These are phyloP conservation scores for Monosporozyma aquatica DNA, from an alignment of 805 yeast genomes.

Conservation along the genomic window DNA sequence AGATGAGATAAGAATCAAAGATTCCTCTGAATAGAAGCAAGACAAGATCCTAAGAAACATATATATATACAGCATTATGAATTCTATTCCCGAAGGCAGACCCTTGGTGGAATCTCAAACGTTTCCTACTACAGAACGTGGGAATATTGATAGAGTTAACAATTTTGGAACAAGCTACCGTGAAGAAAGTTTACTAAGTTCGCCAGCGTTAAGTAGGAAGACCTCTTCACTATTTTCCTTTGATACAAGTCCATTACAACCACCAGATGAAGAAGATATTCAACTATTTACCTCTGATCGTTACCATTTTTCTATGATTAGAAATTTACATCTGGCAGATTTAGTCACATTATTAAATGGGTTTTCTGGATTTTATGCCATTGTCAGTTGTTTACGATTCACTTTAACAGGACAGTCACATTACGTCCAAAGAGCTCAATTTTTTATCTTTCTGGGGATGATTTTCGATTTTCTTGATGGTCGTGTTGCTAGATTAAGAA, in stretches of 20 bases:
- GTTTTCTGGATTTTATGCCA: constrained; percentile 85
- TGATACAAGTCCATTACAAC: constrained; percentile 51
- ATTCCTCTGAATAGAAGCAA: too few species aligned
- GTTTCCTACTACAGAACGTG: too few species aligned
- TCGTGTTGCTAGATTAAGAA: constrained; percentile 88
- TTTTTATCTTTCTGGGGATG: constrained; percentile 77
- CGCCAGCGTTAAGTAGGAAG: constrained; percentile 31
- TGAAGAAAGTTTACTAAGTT: not conserved
- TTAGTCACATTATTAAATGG: constrained; percentile 91
- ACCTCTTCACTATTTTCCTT: constrained; percentile 46
- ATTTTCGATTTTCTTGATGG: constrained; percentile 97
- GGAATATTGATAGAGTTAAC: too few species aligned
- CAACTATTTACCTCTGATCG: constrained; percentile 70
- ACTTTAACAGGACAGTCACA: constrained; percentile 58
- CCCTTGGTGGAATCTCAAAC: not conserved
- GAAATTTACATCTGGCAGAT: constrained; percentile 91
- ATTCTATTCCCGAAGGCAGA: not conserved
- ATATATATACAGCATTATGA: not conserved
- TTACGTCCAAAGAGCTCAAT: constrained; percentile 79
- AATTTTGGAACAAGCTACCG: not conserved
- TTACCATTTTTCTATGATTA: constrained; percentile 76
- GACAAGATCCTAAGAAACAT: not conserved
- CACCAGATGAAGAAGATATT: constrained; percentile 73
- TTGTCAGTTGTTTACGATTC: constrained; percentile 76
- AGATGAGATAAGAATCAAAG: too few species aligned